Evolutionary conservation across 2,329 filamentous ascomycete genomes (phyloP), one percentile per base, ranked within the genome.

Genomic region (Diaporthe humulicola): DNA sequence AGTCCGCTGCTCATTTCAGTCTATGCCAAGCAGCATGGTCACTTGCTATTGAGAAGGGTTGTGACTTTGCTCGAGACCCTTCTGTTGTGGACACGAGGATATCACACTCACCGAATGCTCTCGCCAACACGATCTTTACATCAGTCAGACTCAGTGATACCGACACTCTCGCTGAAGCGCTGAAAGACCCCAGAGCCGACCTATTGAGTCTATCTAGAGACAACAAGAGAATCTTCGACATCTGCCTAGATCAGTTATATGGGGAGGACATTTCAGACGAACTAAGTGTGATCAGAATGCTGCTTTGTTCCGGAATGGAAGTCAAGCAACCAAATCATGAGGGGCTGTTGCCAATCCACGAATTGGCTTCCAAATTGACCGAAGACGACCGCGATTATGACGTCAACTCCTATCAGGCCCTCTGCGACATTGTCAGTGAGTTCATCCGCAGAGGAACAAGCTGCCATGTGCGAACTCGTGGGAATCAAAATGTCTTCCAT

Each of bases 1-100:
- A 22, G n/a, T 69, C 64, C 15, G 4, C n/a, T 22, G 30, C n/a
- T 14, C 50, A 42, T 22, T 42, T 70, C 8, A 15, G 6, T 4
- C 36, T 70, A 12, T 42, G 66, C 15, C 33, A 70, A 8, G 48
- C 48, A 22, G 33, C 15, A n/a, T 70, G 66, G 66, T 56, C 33
- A 5, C n/a, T 70, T 9, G 66, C 50, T 14, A 42, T 70, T 14
- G n/a, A 56, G 12, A 14, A 15, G 15, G 61, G 30, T 1, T 52
- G 30, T 12, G 50, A 22, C 0, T 70, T 70, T n/a, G 8, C 33
- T 25, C 15, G 19, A 9, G 33, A 42, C 15, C 15, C 33, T 14
- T 56, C 4, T 2, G 8, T 40, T 30, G n/a, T 70, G 14, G 66
- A 70, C 33, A 42, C 50, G 4, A 42, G 48, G 8, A 56, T 70